phyloP scores from a whole-genome alignment of 345 rosid genomes.

The Isatis tinctoria region DNA sequence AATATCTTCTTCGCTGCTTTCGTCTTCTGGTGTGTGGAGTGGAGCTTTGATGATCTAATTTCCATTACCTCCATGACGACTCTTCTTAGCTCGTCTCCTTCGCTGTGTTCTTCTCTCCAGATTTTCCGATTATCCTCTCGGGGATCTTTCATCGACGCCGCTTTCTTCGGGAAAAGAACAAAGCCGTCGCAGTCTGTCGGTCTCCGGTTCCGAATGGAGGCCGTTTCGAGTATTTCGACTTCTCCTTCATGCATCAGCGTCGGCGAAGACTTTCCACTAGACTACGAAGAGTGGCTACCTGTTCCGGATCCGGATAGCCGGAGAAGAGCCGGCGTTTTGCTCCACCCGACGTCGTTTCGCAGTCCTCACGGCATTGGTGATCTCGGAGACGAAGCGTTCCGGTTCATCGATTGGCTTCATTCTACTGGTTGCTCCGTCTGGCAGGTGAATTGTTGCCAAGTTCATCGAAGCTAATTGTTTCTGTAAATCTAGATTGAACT shows the following conservation, averaged over 20 bases:
- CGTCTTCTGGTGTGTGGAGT: background rate
- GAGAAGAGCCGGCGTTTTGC: slow-evolving; percentile 83
- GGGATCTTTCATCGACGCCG: background rate
- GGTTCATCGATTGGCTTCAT: slow-evolving; percentile 87
- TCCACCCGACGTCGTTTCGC: slow-evolving; percentile 87
- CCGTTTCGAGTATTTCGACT: slow-evolving; percentile 31
- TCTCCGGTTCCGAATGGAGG: slow-evolving; percentile 18
- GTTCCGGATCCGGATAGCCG: slow-evolving; percentile 34
- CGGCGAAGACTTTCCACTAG: slow-evolving; percentile 60
- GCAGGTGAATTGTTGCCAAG: slow-evolving; percentile 51
- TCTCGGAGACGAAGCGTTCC: slow-evolving; percentile 70
- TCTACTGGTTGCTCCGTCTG: slow-evolving; percentile 82
- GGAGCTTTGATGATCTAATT: slow-evolving; percentile 8
- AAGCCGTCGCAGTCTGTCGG: slow-evolving; percentile 1
- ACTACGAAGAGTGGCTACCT: slow-evolving; percentile 60
- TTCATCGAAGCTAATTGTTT: background rate
- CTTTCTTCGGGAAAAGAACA: background rate
- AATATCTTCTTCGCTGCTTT: slow-evolving; percentile 20
- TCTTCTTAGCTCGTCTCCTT: slow-evolving; percentile 24
- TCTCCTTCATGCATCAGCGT: slow-evolving; percentile 30
- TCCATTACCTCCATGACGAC: slow-evolving; percentile 19
- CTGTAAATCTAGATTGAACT: background rate
- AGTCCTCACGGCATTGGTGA: slow-evolving; percentile 88
- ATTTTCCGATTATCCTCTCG: slow-evolving; percentile 4
- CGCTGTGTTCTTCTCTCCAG: slow-evolving; percentile 11